Evolutionary conservation across 139 green algal genomes (phyloP).

Genomic region (Pleodorina starrii): DNA sequence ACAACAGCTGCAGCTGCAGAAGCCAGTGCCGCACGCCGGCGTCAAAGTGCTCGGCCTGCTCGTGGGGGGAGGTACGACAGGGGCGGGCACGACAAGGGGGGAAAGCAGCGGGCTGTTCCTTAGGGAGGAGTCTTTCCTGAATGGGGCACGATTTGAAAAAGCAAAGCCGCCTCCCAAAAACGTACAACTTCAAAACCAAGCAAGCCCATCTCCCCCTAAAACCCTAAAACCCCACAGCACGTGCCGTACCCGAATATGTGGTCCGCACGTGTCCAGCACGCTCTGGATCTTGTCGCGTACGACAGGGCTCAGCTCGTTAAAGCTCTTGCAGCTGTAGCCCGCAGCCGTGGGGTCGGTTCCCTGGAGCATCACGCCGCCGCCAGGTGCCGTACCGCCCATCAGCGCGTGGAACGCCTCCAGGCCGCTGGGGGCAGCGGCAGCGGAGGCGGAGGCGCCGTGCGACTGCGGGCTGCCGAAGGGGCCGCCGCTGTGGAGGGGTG

Average conservation of each 20-base stretch:
- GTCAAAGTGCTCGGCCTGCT: slow-evolving; percentile 62
- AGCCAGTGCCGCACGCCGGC: slow-evolving; percentile 62
- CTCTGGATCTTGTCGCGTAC: slow-evolving; percentile 46
- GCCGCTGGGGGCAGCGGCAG: not conserved
- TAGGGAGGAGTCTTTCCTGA: too few species aligned
- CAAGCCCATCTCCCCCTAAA: too few species aligned
- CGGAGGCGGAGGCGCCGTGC: not conserved
- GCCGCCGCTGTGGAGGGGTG: not conserved
- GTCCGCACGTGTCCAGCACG: slow-evolving; percentile 28
- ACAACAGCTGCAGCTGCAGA: slow-evolving; percentile 56
- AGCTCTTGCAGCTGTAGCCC: slow-evolving; percentile 15
- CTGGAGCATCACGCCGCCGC: not conserved
- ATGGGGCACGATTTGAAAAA: too few species aligned
- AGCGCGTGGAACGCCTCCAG: slow-evolving; percentile 29
- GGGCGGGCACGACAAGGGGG: too few species aligned
- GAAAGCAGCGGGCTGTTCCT: too few species aligned
- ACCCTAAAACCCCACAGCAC: too few species aligned
- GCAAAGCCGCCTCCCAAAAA: too few species aligned
- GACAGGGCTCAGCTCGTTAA: slow-evolving; percentile 32
- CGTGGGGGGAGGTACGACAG: not conserved
- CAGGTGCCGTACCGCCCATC: not conserved
- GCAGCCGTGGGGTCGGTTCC: not conserved
- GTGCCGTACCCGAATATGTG: slow-evolving; percentile 40
- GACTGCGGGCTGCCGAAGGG: not conserved
- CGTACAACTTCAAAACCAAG: too few species aligned